Base-by-base conservation (phyloP, 2,329 filamentous ascomycete species). In the Epichloe hybrida region DNA sequence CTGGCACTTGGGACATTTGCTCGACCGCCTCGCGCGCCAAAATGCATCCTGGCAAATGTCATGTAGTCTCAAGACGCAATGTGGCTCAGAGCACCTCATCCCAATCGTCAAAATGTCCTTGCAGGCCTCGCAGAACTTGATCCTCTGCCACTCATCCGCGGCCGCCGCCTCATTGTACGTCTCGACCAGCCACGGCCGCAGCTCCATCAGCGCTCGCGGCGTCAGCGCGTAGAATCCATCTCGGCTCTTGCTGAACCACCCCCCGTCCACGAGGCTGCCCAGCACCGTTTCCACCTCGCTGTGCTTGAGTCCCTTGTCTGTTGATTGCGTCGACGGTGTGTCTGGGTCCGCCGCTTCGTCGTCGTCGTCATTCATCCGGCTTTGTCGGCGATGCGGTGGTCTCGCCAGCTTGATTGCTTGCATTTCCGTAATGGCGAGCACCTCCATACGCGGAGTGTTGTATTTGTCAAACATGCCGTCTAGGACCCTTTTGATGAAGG, bases 391-490 rank as follows among this genome's bases (percentile, higher is more conserved):
- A 23, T 74, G 65, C 35, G 79, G 76, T 46, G 52, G 52, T 36
- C 77, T 70, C 9, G 79, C 72, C 46, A 94, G 69, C 58, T 87
- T 83, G 49, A 86, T 72, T 3, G 90, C 90, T 60, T 95, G 83
- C 64, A 88, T 88, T 43, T 80, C 77, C 12, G 81, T 85, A 3
- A 97, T 71, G 3, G 87, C 89, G 78, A 96, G 83, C 27, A 88
- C 78, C 67, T 98, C 91, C 60, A 82, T 80, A n/a, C 80, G 74
- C 8, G 73, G 75, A 0, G 83, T 88, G 62, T 97, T 97, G 70
- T 88, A 82, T 20, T 80, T 84, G 56, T 94, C 88, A 63, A 97
- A 98, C 79, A 98, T 95, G 58, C 79, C 81, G 64, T 96, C 90
- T 1, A 98, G 77, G 3, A 96, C 66, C 8, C 93, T 77, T 67